These are phyloP conservation scores for Xerocomus brunneocitrinus DNA, from an alignment of 768 basidiomycete genomes.

Conservation along the genomic window DNA sequence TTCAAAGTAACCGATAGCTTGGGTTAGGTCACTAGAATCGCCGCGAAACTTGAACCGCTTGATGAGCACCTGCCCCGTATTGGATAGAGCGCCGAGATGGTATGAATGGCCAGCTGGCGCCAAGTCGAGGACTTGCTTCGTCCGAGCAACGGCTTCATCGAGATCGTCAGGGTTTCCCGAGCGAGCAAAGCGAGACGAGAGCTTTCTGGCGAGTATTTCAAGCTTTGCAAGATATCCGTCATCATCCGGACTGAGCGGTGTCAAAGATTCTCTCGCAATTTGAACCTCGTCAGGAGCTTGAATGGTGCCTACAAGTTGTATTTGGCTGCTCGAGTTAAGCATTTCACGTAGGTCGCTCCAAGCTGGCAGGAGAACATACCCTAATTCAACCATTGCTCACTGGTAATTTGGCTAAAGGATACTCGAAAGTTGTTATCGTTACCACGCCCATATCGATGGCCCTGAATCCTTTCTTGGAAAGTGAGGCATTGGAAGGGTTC, in stretches of 20 bases:
- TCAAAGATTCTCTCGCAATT: conserved; percentile 8
- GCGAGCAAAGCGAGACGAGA: conserved; percentile 21
- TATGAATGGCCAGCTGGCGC: conserved; percentile 14
- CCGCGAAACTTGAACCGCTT: conserved; percentile 21
- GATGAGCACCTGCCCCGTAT: conserved; percentile 16
- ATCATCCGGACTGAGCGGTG: conserved; percentile 5
- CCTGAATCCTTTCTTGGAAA: conserved; percentile 19
- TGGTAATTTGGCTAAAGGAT: too few species aligned
- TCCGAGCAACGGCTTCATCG: conserved; percentile 19
- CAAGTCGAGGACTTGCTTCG: conserved; percentile 16
- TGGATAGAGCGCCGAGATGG: conserved; percentile 11
- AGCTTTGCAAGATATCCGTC: conserved; percentile 9
- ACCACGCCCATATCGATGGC: neutral
- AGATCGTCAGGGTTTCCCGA: conserved; percentile 22
- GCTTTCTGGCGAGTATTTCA: conserved; percentile 4
- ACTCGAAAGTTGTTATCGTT: too few species aligned
- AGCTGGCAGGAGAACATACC: neutral
- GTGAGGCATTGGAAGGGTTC: too few species aligned
- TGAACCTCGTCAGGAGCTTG: conserved; percentile 11
- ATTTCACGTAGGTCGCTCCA: too few species aligned
- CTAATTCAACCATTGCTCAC: conserved; percentile 3
- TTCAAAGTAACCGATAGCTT: conserved; percentile 17
- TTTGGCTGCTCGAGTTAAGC: neutral
- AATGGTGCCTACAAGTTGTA: neutral
- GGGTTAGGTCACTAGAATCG: conserved; percentile 17